Evolutionary conservation across 148 eudicot genomes (phyloP).

Genomic region (Salicornia ramosissima): DNA sequence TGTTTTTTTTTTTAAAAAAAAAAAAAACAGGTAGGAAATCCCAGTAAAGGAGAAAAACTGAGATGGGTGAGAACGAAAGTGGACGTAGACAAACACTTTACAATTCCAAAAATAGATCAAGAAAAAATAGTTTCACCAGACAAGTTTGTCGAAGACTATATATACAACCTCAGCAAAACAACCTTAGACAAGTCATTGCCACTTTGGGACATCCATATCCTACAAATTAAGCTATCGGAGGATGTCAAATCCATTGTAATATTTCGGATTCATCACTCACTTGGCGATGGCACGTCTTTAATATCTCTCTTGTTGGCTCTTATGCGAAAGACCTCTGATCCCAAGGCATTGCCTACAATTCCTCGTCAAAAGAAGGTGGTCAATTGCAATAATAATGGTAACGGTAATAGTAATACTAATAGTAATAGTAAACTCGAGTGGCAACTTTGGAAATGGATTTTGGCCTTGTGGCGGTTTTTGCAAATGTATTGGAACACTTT

Average conservation of each 20-base stretch:
- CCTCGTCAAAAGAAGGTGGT: conserved; percentile 25
- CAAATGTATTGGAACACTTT: conserved; percentile 36
- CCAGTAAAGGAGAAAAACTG: conserved; percentile 30
- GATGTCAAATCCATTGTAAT: conserved; percentile 35
- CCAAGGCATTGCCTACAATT: conserved; percentile 40
- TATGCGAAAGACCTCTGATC: conserved; percentile 50
- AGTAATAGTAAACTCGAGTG: background rate
- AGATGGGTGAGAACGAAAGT: conserved; percentile 49
- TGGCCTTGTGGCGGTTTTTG: conserved; percentile 29
- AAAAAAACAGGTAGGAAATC: conserved; percentile 50
- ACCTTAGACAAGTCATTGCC: conserved; percentile 48
- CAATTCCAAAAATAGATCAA: conserved; percentile 35
- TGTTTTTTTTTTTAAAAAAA: background rate
- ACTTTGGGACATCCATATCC: conserved; percentile 66
- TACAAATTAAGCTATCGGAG: conserved; percentile 42
- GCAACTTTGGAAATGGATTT: conserved; percentile 18
- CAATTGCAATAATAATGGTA: no score
- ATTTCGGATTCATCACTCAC: conserved; percentile 54
- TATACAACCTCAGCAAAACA: conserved; percentile 40
- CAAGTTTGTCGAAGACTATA: conserved; percentile 49
- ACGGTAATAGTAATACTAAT: background rate
- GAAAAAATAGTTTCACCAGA: conserved; percentile 41
- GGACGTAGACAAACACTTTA: conserved; percentile 42
- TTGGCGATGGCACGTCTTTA: conserved; percentile 69
- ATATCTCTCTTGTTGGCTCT: conserved; percentile 51